These are phyloP conservation scores for Lachancea lanzarotensis DNA, from an alignment of 805 yeast genomes.

Conservation along the genomic window DNA sequence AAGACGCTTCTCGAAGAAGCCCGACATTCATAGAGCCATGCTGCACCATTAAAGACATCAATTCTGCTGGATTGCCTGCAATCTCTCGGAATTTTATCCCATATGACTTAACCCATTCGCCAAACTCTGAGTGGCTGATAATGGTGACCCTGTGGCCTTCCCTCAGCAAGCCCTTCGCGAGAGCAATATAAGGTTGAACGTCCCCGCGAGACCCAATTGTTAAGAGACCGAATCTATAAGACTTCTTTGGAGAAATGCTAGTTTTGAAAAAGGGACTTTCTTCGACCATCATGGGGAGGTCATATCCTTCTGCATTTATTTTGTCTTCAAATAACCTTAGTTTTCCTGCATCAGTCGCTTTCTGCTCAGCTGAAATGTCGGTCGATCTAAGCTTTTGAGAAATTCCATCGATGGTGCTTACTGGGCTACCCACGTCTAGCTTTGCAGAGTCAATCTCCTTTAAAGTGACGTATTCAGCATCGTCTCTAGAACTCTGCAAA, in stretches of 20 bases:
- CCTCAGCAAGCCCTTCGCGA: conserved; percentile 66
- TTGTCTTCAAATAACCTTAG: conserved; percentile 62
- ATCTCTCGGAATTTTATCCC: conserved; percentile 64
- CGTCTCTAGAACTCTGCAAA: conserved; percentile 59
- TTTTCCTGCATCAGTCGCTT: conserved; percentile 40
- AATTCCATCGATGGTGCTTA: not conserved
- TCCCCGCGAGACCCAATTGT: conserved; percentile 97
- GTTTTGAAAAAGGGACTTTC: conserved; percentile 52
- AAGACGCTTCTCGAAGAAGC: conserved; percentile 74
- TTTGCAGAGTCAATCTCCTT: conserved; percentile 33
- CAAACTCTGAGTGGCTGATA: conserved; percentile 80
- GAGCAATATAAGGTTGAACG: conserved; percentile 91
- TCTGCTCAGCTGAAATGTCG: not conserved
- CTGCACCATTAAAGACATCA: conserved; percentile 87
- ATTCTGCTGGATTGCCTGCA: conserved; percentile 89
- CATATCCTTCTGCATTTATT: conserved; percentile 53
- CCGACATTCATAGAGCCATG: conserved; percentile 84
- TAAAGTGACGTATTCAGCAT: conserved; percentile 52
- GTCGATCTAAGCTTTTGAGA: not conserved
- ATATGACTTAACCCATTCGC: conserved; percentile 61
- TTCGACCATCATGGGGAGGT: conserved; percentile 63
- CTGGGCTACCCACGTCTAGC: not conserved
- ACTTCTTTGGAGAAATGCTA: conserved; percentile 45
- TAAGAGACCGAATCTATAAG: conserved; percentile 56
- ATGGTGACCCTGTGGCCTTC: conserved; percentile 85